Evolutionary conservation across 257 asterid species (phyloP).

Genomic region (Schizonepeta tenuifolia): DNA sequence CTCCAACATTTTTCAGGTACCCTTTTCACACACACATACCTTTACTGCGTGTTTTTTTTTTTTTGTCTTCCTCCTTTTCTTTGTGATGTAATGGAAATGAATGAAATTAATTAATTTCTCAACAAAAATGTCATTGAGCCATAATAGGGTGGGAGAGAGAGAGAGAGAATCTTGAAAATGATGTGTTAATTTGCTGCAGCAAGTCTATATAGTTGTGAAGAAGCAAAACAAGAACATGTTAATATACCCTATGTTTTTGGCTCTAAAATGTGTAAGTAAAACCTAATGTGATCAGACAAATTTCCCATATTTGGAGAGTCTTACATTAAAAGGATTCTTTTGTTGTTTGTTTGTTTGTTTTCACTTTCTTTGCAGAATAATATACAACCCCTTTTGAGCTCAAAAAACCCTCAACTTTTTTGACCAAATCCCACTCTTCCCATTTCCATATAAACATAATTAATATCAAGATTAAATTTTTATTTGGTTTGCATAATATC

Average conservation of each 20-base stretch:
- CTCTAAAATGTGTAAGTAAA: slow-evolving; percentile 23
- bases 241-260: slow-evolving; percentile 10
- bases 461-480: background rate
- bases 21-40: background rate
- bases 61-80: background rate
- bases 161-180: slow-evolving; percentile 11
- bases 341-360: slow-evolving; percentile 30
- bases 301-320: slow-evolving; percentile 29
- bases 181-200: background rate
- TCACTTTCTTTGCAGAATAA: slow-evolving; percentile 32
- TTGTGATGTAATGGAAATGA: background rate
- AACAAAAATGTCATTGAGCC: slow-evolving; percentile 13
- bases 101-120: background rate
- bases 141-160: background rate
- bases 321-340: slow-evolving; percentile 43
- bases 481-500: background rate
- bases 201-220: slow-evolving; percentile 12
- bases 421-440: slow-evolving; percentile 26
- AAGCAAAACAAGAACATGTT: slow-evolving; percentile 11
- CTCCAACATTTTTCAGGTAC: slow-evolving; percentile 61
- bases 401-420: slow-evolving; percentile 18
- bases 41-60: too few species aligned
- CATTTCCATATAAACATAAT: slow-evolving; percentile 3
- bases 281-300: slow-evolving; percentile 13
- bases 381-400: slow-evolving; percentile 15